phyloP scores from a whole-genome alignment of 2,329 filamentous ascomycete genomes.

The Sporothrix humicola region DNA sequence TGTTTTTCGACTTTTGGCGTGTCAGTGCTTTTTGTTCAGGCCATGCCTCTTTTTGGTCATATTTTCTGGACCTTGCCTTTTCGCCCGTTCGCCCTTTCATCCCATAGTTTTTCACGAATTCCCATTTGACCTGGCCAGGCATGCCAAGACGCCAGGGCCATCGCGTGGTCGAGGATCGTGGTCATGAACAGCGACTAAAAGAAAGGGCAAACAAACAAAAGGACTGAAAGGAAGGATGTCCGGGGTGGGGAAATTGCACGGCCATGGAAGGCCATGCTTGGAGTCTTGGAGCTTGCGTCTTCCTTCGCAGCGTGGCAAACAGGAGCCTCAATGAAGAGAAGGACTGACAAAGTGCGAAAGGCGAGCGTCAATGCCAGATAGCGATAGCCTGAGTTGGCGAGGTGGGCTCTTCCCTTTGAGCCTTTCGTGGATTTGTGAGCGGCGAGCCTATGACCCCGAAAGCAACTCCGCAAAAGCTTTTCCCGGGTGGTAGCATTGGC shows the following conservation, averaged over 20 bases:
- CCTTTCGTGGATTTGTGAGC: too few relatives aligned
- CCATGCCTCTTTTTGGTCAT: not conserved
- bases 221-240: not conserved
- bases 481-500: constrained; percentile 20
- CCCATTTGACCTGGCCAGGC: not conserved
- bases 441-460: not conserved
- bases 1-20: not conserved
- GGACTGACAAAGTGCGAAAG: too few relatives aligned
- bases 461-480: constrained; percentile 29
- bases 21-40: not conserved
- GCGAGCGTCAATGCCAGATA: too few relatives aligned
- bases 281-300: not conserved
- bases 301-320: not conserved
- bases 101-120: not conserved
- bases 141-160: not conserved
- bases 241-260: not conserved
- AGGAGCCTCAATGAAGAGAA: too few relatives aligned
- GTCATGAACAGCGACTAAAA: too few relatives aligned
- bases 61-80: not conserved
- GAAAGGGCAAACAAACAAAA: too few relatives aligned
- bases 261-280: not conserved
- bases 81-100: not conserved
- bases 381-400: too few relatives aligned
- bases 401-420: too few relatives aligned
- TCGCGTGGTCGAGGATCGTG: not conserved